Percentiles rank a stretch among this genome's conserved stretches.
These are phyloP conservation scores for Penicillium paxilli DNA, from an alignment of 495 filamentous ascomycete species.

Conservation along the genomic window DNA sequence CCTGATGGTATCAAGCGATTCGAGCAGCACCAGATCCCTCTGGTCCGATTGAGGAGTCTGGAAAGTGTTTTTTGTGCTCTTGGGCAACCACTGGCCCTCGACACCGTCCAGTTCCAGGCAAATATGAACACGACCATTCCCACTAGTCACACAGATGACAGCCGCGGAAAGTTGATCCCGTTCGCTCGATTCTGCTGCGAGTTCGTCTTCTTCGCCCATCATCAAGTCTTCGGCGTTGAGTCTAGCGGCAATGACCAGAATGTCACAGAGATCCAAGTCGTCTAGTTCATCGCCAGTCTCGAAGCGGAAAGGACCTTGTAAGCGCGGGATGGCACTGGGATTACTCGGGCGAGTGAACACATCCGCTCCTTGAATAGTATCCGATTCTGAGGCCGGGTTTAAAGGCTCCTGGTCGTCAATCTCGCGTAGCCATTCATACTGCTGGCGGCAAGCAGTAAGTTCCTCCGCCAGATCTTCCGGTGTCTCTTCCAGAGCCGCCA, in stretches of 20 bases:
- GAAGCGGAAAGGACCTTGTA: conserved; percentile 85
- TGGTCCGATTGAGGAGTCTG: conserved; percentile 39
- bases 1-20: conserved; percentile 64
- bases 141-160: conserved; percentile 73
- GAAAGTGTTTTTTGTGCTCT: conserved; percentile 46
- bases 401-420: conserved; percentile 75
- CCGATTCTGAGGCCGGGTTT: conserved; percentile 20
- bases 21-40: conserved; percentile 47
- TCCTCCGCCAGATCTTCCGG: conserved; percentile 54
- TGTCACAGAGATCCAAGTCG: conserved; percentile 67
- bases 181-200: conserved; percentile 50
- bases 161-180: conserved; percentile 68
- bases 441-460: conserved; percentile 53
- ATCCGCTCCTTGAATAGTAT: conserved; percentile 54
- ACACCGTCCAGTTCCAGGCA: conserved; percentile 80
- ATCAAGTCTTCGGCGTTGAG: conserved; percentile 52
- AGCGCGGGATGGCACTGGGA: conserved; percentile 71
- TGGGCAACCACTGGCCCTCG: conserved; percentile 83
- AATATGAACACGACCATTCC: conserved; percentile 69
- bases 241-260: conserved; percentile 56
- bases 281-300: conserved; percentile 63
- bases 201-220: conserved; percentile 52
- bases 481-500: conserved; percentile 60
- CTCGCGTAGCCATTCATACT: conserved; percentile 80
- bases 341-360: conserved; percentile 68